Conservation (phyloP, 768 basidiomycete genomes). For the Mycena olivaceomarginata region DNA sequence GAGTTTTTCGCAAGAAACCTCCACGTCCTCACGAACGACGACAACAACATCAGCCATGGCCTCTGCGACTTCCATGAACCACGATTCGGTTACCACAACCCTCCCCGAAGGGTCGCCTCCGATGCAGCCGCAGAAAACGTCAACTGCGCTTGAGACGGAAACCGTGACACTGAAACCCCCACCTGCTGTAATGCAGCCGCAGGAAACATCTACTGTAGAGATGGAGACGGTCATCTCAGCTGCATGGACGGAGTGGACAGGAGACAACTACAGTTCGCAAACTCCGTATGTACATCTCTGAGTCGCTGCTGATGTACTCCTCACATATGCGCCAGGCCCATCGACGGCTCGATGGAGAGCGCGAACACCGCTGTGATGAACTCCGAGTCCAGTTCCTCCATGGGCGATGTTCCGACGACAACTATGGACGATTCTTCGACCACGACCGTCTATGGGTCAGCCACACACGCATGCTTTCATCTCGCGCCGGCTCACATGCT, state of each 20-base stretch:
- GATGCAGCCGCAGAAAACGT: neutral
- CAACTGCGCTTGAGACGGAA: neutral
- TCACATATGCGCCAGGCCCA: neutral
- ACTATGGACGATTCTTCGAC: neutral
- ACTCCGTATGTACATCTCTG: neutral
- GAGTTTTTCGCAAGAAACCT: neutral
- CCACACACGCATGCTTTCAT: neutral
- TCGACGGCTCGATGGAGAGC: neutral
- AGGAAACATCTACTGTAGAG: neutral
- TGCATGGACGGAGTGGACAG: neutral
- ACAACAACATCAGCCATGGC: neutral
- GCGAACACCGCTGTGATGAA: neutral
- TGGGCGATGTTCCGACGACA: neutral
- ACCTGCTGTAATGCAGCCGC: neutral
- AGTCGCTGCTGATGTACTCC: too few species aligned
- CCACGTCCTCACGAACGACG: neutral
- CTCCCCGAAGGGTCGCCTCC: neutral
- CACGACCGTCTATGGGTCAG: conserved; percentile 20
- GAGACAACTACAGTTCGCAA: neutral
- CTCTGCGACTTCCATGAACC: neutral
- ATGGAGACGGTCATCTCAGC: neutral
- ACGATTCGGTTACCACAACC: too few species aligned
- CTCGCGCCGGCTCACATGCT: neutral
- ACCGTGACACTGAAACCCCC: neutral
- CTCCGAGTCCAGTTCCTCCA: neutral